Conservation (phyloP, 2,329 filamentous ascomycete genomes). For the Elsinoe arachidis region DNA sequence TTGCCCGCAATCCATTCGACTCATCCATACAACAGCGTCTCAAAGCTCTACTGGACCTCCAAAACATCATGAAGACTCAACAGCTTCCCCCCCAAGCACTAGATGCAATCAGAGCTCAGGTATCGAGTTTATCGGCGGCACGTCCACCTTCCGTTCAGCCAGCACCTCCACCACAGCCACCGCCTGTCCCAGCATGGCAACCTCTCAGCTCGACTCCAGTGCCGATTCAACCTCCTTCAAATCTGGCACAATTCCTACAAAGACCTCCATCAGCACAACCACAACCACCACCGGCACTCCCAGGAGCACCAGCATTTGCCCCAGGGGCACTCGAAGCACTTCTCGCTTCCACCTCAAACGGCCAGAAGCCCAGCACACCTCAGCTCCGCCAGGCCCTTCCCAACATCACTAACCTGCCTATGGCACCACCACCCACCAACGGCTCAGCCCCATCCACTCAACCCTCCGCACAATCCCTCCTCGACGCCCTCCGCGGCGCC, state of each 20-base stretch:
- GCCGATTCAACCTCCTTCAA: constrained; percentile 14
- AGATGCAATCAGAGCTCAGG: constrained; percentile 74
- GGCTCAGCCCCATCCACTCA: constrained; percentile 14
- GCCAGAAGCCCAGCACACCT: constrained; percentile 29
- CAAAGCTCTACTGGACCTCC: constrained; percentile 76
- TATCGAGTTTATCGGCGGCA: constrained; percentile 64
- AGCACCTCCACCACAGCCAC: constrained; percentile 21
- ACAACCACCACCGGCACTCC: constrained; percentile 19
- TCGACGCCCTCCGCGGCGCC: constrained; percentile 17
- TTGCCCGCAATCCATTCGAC: constrained; percentile 69
- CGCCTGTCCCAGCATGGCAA: constrained; percentile 23
- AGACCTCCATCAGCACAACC: constrained; percentile 16
- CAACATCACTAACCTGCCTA: constrained; percentile 23
- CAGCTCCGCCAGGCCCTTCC: constrained; percentile 27
- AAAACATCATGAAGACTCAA: constrained; percentile 68
- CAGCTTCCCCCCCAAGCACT: constrained; percentile 73
- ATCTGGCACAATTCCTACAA: constrained; percentile 17
- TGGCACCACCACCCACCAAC: constrained; percentile 11
- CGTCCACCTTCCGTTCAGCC: constrained; percentile 19
- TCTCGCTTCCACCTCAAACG: constrained; percentile 27
- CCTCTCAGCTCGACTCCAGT: constrained; percentile 20
- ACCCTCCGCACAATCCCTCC: constrained; percentile 16
- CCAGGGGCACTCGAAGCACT: constrained; percentile 26
- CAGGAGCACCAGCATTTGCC: constrained; percentile 21
- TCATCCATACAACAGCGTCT: constrained; percentile 66